phyloP scores from a whole-genome alignment of 2,329 filamentous ascomycete genomes.

The Talaromyces piceae region DNA sequence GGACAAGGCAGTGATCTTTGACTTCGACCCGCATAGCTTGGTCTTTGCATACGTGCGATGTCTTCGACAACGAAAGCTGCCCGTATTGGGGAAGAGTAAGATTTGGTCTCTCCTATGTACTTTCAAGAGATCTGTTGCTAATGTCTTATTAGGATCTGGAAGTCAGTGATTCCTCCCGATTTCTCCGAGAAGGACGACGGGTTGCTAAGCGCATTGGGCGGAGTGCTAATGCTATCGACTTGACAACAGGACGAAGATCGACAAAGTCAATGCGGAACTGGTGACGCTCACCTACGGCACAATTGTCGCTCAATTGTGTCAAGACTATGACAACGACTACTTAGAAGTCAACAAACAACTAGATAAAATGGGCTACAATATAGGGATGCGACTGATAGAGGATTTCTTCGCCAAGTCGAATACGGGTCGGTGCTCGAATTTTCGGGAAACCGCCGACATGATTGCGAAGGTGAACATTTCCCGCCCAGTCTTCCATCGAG shows the following conservation, averaged over 20 bases:
- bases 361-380: constrained; percentile 99
- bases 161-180: constrained; percentile 55
- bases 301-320: constrained; percentile 91
- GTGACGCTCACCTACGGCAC: constrained; percentile 97
- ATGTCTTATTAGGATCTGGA: constrained; percentile 64
- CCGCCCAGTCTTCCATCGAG: constrained; percentile 4
- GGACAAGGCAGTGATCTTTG: not conserved
- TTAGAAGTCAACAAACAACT: constrained; percentile 94
- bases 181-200: not conserved
- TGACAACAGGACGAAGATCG: constrained; percentile 68
- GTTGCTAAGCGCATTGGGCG: not conserved
- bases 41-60: constrained; percentile 21
- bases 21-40: not conserved
- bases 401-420: constrained; percentile 96
- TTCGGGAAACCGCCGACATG: constrained; percentile 93
- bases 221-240: not conserved
- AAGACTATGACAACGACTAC: constrained; percentile 93
- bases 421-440: constrained; percentile 81
- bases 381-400: constrained; percentile 89
- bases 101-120: constrained; percentile 12
- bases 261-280: constrained; percentile 96
- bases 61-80: constrained; percentile 58
- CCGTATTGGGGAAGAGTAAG: constrained; percentile 68
- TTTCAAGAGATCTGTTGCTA: not conserved
- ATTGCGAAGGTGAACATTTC: constrained; percentile 65